Base-by-base conservation (phyloP, 768 basidiomycete genomes). In the Lactifluus echinatus region DNA sequence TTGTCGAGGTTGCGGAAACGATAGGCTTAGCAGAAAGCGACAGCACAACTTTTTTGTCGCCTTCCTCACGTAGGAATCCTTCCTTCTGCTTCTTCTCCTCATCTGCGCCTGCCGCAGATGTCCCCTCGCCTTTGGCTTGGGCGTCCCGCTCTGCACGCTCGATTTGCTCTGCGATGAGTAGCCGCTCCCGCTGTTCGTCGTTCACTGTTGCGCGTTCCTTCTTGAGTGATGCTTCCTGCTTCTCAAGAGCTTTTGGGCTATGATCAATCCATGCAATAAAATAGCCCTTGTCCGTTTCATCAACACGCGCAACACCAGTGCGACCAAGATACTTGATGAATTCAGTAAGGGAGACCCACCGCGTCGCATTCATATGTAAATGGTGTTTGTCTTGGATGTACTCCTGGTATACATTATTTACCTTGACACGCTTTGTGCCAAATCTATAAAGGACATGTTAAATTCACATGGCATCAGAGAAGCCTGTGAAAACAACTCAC, bases 231-330 rank as follows among this genome's bases (percentile, higher is more conserved):
- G 89, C 89, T 70, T 91, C 90, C 79, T 87, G 85, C 74, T 93
- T 92, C 8, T 89, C 91, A 33, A 99, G 76, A 2, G 96, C 93
- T 66, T 93, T 90, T 14, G 96, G 96, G 56, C 89, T 89, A 71
- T 80, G 97, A 71, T 99, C 96, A 53, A 99, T 89, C 96, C 96
- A 99, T 34, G 87, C 83, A 59, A 99, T 79, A 70, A 94, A 99
- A 85, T 90, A 93, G 0, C 96, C 96, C 74, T 99, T 96, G 73
- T 98, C 96, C 44, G 93, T 97, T 74, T 98, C 95, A 67, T 98
- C 96, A 26, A 96, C 96, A 62, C 89, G 82, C 4, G 87, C 90
- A 54, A 96, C 76, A 33, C 96, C 94, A 1, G 77, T 74, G 36
- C 91, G 77, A 2, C 95, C 94, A 29, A 99, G 77, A 65, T 93